phyloP scores from a whole-genome alignment of 352 stramenopile species.

The Pythium grandisporangium region DNA sequence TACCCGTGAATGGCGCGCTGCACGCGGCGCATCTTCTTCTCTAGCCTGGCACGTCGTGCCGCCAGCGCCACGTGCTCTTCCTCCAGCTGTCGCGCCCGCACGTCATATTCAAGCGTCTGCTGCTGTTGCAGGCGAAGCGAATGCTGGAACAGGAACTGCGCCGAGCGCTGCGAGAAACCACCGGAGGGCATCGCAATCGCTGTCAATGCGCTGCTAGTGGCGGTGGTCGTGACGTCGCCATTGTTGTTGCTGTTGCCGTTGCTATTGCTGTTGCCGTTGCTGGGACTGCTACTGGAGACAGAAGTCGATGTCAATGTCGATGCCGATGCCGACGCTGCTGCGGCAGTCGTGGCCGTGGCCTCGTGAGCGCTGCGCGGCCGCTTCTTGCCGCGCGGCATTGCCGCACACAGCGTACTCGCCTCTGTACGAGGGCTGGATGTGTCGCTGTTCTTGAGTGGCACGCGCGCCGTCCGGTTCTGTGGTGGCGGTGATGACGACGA shows the following conservation, averaged over 20 bases:
- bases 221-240: background rate
- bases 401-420: background rate
- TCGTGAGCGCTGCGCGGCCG: background rate
- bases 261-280: background rate
- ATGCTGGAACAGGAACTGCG: background rate
- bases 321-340: too few species aligned
- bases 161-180: background rate
- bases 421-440: too few species aligned
- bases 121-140: background rate
- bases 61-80: background rate
- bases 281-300: too few species aligned
- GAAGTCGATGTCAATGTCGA: too few species aligned
- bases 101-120: background rate
- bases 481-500: too few species aligned
- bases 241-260: background rate
- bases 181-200: background rate
- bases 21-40: background rate
- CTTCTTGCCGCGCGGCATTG: background rate
- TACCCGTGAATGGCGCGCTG: background rate
- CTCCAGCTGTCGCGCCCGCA: background rate
- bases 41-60: background rate
- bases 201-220: background rate
- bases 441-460: background rate
- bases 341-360: too few species aligned
- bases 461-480: background rate